Percentiles rank a stretch among this genome's conserved stretches.
These are phyloP conservation scores for Zostera marina DNA, from an alignment of 116 monocot species.

Conservation along the genomic window DNA sequence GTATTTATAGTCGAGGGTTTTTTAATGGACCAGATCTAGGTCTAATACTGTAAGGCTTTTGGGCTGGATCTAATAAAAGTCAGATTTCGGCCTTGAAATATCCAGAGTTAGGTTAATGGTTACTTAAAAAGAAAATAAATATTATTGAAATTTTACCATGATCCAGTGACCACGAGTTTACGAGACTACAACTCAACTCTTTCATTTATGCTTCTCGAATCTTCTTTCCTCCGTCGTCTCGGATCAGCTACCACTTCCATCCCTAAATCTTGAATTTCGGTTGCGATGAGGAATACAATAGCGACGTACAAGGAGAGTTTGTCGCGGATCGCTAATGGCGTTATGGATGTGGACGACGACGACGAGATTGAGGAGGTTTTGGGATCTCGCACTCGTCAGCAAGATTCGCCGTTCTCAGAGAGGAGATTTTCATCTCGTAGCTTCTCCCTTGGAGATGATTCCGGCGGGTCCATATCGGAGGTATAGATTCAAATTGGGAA, in stretches of 20 bases:
- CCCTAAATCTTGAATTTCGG: background rate
- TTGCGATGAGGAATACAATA: constrained; percentile 57
- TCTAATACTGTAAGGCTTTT: no score
- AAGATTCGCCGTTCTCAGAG: constrained; percentile 7
- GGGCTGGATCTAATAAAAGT: no score
- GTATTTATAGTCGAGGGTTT: no score
- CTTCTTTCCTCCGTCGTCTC: background rate
- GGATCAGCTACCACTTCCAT: background rate
- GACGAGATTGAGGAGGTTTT: constrained; percentile 23
- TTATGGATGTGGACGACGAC: constrained; percentile 26
- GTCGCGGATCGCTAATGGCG: constrained; percentile 79
- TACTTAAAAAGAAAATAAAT: no score
- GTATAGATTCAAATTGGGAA: constrained; percentile 9
- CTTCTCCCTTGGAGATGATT: constrained; percentile 16
- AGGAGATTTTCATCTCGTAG: constrained; percentile 37
- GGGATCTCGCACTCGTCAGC: background rate
- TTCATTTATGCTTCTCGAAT: background rate
- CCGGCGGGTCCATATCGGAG: constrained; percentile 19
- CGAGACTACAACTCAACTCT: background rate
- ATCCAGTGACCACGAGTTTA: background rate
- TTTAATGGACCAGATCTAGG: no score
- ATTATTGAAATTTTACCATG: no score
- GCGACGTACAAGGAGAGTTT: constrained; percentile 78
- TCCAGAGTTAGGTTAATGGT: no score
- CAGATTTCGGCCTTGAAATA: no score